A percentile compares a stretch with the other conserved stretches of the same genome.
These are phyloP conservation scores for Ulota crispa DNA, from an alignment of 225 moss, liverwort and hornwort genomes.

Conservation along the genomic window DNA sequence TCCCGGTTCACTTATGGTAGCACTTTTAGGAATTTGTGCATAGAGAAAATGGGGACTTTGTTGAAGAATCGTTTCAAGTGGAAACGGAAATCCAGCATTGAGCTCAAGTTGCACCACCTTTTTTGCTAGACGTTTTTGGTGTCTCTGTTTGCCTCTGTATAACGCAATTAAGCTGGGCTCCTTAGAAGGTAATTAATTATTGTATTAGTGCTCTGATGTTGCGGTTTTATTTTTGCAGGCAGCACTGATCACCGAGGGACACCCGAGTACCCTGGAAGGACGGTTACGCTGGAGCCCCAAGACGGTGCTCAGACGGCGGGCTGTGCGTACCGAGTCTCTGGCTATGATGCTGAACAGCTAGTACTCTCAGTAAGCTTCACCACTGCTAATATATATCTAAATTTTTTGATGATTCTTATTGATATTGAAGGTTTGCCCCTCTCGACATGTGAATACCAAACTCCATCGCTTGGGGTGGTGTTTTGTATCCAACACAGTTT, in stretches of 20 bases:
- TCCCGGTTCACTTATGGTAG: too few species aligned
- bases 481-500: not conserved
- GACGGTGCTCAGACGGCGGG: conserved; percentile 59
- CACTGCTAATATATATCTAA: too few species aligned
- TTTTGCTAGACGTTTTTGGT: too few species aligned
- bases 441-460: not conserved
- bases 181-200: not conserved
- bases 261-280: conserved; percentile 58
- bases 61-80: too few species aligned
- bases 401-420: too few species aligned
- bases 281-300: conserved; percentile 67
- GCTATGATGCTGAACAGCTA: conserved; percentile 75
- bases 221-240: conserved; percentile 9
- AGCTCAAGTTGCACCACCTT: too few species aligned
- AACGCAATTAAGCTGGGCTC: too few species aligned
- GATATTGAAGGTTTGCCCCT: too few species aligned
- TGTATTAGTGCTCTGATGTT: not conserved
- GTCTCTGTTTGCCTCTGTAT: too few species aligned
- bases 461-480: not conserved
- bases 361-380: conserved; percentile 58
- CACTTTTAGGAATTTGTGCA: too few species aligned
- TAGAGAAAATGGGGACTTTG: too few species aligned
- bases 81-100: too few species aligned
- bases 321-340: conserved; percentile 79
- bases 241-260: conserved; percentile 78